A percentile compares a stretch with the other conserved stretches of the same genome.
Conservation (phyloP, 1,284 basidiomycete genomes). For the Volvariella volvacea region DNA sequence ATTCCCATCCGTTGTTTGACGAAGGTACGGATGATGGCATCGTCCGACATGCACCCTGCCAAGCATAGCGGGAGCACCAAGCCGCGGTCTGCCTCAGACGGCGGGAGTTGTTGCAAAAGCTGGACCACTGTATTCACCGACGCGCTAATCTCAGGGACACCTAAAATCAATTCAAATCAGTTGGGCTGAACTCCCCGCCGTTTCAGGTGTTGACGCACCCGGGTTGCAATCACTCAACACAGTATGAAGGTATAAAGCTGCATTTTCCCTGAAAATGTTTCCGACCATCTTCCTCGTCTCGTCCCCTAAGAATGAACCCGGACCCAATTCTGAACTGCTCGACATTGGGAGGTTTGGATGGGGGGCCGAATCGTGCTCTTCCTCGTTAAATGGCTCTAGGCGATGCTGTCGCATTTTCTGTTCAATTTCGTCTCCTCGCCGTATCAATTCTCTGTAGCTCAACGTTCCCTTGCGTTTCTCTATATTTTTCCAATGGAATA, state of each 20-base stretch:
- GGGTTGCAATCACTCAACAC: constrained; percentile 62
- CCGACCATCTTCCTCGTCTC: constrained; percentile 43
- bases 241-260: constrained; percentile 63
- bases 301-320: constrained; percentile 26
- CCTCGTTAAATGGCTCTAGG: constrained; percentile 20
- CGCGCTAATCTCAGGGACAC: constrained; percentile 63
- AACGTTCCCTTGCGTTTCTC: constrained; percentile 55
- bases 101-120: constrained; percentile 44
- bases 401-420: constrained; percentile 41
- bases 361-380: constrained; percentile 24
- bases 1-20: constrained; percentile 49
- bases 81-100: constrained; percentile 56
- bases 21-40: constrained; percentile 50
- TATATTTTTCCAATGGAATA: constrained; percentile 70
- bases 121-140: constrained; percentile 49
- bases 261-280: constrained; percentile 62
- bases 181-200: constrained; percentile 1
- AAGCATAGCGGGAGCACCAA: constrained; percentile 68
- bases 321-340: constrained; percentile 18
- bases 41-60: constrained; percentile 65
- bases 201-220: constrained; percentile 36
- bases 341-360: constrained; percentile 28
- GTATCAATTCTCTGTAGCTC: constrained; percentile 64
- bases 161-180: constrained; percentile 29
- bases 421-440: constrained; percentile 61